Conservation (phyloP, 805 yeast species). For the Metschnikowia henanensis region DNA sequence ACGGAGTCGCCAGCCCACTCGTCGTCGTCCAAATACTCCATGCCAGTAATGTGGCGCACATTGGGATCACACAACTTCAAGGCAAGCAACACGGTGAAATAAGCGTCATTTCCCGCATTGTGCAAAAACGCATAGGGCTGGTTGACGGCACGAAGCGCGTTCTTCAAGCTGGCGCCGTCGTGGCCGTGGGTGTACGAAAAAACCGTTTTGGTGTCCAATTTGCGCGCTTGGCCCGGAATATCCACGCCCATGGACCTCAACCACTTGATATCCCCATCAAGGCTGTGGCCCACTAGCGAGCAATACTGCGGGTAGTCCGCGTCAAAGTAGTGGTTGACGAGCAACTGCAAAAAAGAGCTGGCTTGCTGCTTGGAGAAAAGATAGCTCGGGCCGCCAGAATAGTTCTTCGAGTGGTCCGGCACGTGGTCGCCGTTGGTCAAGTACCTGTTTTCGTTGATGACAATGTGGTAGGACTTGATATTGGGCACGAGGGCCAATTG, state of each 20-base stretch:
- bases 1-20: constrained; percentile 1
- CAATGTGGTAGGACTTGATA: constrained; percentile 20
- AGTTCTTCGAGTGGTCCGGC: constrained; percentile 23
- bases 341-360: constrained; percentile 7
- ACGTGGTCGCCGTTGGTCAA: constrained; percentile 21
- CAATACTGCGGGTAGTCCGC: constrained; percentile 12
- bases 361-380: constrained; percentile 11
- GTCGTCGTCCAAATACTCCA: constrained; percentile 2
- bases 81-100: constrained; percentile 26
- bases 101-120: constrained; percentile 31
- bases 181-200: constrained; percentile 14
- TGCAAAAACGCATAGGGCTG: constrained; percentile 26
- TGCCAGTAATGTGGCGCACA: constrained; percentile 4
- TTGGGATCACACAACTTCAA: constrained; percentile 26
- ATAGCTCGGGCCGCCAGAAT: constrained; percentile 20
- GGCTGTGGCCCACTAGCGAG: constrained; percentile 20
- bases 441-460: constrained; percentile 18
- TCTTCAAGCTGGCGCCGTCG: constrained; percentile 23
- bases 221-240: background rate
- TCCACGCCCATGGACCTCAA: constrained; percentile 11
- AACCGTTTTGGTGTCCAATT: constrained; percentile 22
- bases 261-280: constrained; percentile 18
- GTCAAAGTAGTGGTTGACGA: constrained; percentile 18
- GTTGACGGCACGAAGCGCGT: constrained; percentile 18
- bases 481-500: constrained; percentile 18